Evolutionary conservation across 768 basidiomycete species (phyloP).

Genomic region (Collybia mongolica): DNA sequence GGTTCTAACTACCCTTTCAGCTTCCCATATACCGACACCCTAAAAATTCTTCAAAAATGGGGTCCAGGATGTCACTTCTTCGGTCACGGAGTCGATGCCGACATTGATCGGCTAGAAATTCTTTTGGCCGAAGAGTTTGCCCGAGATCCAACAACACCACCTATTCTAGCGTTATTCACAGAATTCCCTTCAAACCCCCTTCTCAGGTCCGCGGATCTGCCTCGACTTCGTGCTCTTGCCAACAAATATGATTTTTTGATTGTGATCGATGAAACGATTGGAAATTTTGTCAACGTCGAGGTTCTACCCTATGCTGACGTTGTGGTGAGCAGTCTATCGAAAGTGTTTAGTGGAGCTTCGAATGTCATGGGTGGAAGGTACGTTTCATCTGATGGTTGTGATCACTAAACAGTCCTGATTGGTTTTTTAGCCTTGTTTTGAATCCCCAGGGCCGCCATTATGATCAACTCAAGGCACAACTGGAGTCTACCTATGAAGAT

Average conservation of each 20-base stretch:
- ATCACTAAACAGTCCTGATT: neutral
- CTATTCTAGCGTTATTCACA: conserved; percentile 79
- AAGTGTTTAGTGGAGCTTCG: conserved; percentile 91
- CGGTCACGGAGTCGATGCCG: conserved; percentile 73
- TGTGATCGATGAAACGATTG: conserved; percentile 92
- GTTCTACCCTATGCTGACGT: conserved; percentile 85
- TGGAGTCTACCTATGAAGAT: conserved; percentile 72
- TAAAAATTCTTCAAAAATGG: conserved; percentile 95
- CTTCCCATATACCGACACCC: conserved; percentile 93
- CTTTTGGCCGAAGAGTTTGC: conserved; percentile 49
- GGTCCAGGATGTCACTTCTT: conserved; percentile 92
- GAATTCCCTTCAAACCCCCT: conserved; percentile 98
- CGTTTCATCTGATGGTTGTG: conserved; percentile 16
- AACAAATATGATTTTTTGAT: conserved; percentile 88
- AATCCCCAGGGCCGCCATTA: conserved; percentile 81
- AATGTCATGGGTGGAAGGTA: conserved; percentile 99
- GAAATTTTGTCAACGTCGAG: conserved; percentile 92
- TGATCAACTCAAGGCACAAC: conserved; percentile 54
- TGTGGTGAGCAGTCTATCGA: conserved; percentile 88
- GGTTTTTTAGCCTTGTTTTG: conserved; percentile 66
- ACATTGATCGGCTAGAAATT: conserved; percentile 70
- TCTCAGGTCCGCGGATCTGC: conserved; percentile 79
- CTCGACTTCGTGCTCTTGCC: conserved; percentile 71
- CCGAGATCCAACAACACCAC: conserved; percentile 45
- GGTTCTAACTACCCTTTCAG: conserved; percentile 33